A percentile compares a stretch with the other conserved stretches of the same genome.
phyloP scores from a whole-genome alignment of 78 protist species.

The Dictyostelium purpureum region DNA sequence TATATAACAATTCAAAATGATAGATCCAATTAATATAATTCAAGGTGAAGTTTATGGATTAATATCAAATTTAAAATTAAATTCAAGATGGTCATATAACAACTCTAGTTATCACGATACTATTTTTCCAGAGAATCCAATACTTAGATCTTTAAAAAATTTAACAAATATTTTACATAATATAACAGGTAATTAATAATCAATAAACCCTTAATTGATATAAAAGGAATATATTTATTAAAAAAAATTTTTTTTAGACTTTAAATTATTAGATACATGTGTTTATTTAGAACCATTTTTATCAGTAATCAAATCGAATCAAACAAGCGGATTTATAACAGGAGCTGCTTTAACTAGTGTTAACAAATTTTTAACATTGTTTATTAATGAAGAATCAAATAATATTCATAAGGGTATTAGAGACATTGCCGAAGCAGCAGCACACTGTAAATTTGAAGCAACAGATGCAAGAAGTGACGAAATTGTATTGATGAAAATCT shows the following conservation, averaged over 20 bases:
- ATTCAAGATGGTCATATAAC: slow-evolving; percentile 48
- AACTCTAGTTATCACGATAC: background rate
- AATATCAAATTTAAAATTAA: slow-evolving; percentile 43
- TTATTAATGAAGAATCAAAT: slow-evolving; percentile 52
- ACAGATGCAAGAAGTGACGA: slow-evolving; percentile 94
- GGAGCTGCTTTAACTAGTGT: slow-evolving; percentile 92
- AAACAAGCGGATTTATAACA: slow-evolving; percentile 93
- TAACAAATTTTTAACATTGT: slow-evolving; percentile 80
- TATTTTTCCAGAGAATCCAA: slow-evolving; percentile 38
- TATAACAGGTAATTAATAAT: slow-evolving; percentile 3
- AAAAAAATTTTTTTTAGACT: slow-evolving; percentile 31
- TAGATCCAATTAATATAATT: slow-evolving; percentile 34
- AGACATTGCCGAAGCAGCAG: slow-evolving; percentile 85
- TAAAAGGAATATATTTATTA: background rate
- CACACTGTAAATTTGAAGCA: slow-evolving; percentile 92
- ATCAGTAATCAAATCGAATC: slow-evolving; percentile 86
- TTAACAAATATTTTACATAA: slow-evolving; percentile 54
- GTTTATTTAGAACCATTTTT: slow-evolving; percentile 88
- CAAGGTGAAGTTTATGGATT: slow-evolving; percentile 68
- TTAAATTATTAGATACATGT: slow-evolving; percentile 56
- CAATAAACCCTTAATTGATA: background rate
- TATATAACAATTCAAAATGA: too few species aligned
- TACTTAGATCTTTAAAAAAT: slow-evolving; percentile 36
- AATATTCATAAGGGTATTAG: slow-evolving; percentile 42
- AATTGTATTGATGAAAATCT: slow-evolving; percentile 91